Conservation (phyloP, 2,329 filamentous ascomycete genomes). For the Talaromyces atroroseus region DNA sequence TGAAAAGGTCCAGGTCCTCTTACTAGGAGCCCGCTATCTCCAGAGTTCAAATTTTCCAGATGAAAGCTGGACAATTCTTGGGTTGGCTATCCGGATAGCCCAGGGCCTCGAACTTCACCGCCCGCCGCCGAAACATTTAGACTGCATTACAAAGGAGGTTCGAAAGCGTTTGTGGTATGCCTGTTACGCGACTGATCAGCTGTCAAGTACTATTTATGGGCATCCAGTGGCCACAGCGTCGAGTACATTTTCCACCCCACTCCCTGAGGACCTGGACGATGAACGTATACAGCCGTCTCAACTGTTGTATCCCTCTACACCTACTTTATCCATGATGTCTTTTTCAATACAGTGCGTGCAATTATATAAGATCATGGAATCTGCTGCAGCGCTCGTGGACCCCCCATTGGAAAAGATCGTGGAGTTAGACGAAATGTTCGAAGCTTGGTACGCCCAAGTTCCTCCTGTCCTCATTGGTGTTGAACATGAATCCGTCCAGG, state of each 20-base stretch:
- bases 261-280: slow-evolving; percentile 14
- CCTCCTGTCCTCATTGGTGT: slow-evolving; percentile 5
- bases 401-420: slow-evolving; percentile 12
- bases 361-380: slow-evolving; percentile 13
- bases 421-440: slow-evolving; percentile 12
- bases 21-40: slow-evolving; percentile 14
- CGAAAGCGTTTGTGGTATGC: slow-evolving; percentile 15
- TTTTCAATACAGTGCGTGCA: slow-evolving; percentile 13
- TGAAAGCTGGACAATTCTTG: slow-evolving; percentile 14
- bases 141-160: slow-evolving; percentile 12
- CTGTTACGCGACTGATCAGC: slow-evolving; percentile 13
- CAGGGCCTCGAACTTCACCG: slow-evolving; percentile 13
- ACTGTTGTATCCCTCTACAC: slow-evolving; percentile 10
- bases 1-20: slow-evolving; percentile 12
- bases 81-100: slow-evolving; percentile 12
- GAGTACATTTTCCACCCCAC: slow-evolving; percentile 10
- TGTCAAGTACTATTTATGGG: slow-evolving; percentile 12
- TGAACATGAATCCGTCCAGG: slow-evolving; percentile 5
- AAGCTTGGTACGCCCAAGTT: slow-evolving; percentile 10
- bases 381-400: slow-evolving; percentile 8
- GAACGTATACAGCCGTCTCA: slow-evolving; percentile 8
- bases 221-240: slow-evolving; percentile 12
- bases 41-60: slow-evolving; percentile 14
- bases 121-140: slow-evolving; percentile 8
- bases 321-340: slow-evolving; percentile 6